Evolutionary conservation across 1,139 yeast species (phyloP).

Genomic region (Suhomyces choctaworum): DNA sequence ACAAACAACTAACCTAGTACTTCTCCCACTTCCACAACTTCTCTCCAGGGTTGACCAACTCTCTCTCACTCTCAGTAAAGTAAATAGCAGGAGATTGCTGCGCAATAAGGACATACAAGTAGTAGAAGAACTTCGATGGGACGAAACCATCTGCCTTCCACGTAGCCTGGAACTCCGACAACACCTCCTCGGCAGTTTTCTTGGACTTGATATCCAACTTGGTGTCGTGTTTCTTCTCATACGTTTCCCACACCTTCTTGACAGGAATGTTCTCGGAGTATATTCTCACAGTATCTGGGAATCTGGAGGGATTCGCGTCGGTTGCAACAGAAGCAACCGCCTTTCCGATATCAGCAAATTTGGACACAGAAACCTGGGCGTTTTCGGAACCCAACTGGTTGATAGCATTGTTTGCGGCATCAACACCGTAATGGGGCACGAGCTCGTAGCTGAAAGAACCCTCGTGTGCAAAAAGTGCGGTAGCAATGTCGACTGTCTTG

Average conservation of each 20-base stretch:
- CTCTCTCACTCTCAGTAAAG: constrained; percentile 39
- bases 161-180: constrained; percentile 29
- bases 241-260: constrained; percentile 39
- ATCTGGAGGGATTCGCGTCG: constrained; percentile 26
- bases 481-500: constrained; percentile 51
- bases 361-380: constrained; percentile 34
- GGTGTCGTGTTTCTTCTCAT: constrained; percentile 42
- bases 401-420: constrained; percentile 34
- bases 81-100: constrained; percentile 40
- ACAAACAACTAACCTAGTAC: too few species aligned
- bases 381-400: constrained; percentile 46
- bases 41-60: constrained; percentile 56
- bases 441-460: constrained; percentile 37
- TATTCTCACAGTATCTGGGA: constrained; percentile 50
- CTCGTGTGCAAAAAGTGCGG: constrained; percentile 46
- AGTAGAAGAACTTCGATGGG: constrained; percentile 25
- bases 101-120: constrained; percentile 32
- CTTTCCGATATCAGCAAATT: constrained; percentile 49
- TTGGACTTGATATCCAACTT: constrained; percentile 30
- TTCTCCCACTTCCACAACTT: constrained; percentile 52
- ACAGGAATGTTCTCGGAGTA: constrained; percentile 42
- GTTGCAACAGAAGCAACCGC: constrained; percentile 37
- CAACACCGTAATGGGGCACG: constrained; percentile 41
- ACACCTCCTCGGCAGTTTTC: constrained; percentile 31
- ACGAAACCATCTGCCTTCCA: constrained; percentile 31